Conservation (phyloP, 148 eudicot species). For the Chenopodium album region DNA sequence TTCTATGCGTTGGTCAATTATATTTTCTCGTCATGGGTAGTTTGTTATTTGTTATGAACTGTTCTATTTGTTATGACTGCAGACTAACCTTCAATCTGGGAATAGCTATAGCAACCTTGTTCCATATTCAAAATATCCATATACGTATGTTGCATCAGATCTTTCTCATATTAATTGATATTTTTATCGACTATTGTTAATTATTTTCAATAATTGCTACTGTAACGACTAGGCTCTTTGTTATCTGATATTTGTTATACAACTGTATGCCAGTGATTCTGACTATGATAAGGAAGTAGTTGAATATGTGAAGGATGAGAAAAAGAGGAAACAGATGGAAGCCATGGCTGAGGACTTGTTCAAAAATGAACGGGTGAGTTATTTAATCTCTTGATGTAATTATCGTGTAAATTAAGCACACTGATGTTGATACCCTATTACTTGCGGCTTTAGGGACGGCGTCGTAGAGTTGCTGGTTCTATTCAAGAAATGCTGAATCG, state of each 20-base stretch:
- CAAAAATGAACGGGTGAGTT: conserved; percentile 62
- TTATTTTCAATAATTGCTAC: not conserved
- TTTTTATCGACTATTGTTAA: not conserved
- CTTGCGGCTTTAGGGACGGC: conserved; percentile 45
- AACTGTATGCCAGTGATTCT: conserved; percentile 53
- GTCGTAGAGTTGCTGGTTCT: conserved; percentile 58
- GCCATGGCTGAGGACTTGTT: conserved; percentile 91
- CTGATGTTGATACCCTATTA: not conserved
- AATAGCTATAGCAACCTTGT: conserved; percentile 77
- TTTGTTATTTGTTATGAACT: conserved; percentile 7
- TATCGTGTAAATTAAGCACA: not conserved
- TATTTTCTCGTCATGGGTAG: not conserved
- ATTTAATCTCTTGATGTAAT: not conserved
- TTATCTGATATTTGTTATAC: not conserved
- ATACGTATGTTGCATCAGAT: conserved; percentile 45
- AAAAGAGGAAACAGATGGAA: conserved; percentile 84
- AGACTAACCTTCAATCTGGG: conserved; percentile 62
- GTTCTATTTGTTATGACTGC: conserved; percentile 25
- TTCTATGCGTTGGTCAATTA: not conserved
- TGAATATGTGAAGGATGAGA: conserved; percentile 76
- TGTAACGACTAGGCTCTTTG: not conserved
- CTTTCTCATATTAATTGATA: conserved; percentile 7
- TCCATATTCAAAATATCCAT: conserved; percentile 79
- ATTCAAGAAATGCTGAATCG: conserved; percentile 52
- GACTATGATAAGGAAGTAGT: conserved; percentile 65